Evolutionary conservation across 257 asterid genomes (phyloP).

Genomic region (Mitragyna speciosa): DNA sequence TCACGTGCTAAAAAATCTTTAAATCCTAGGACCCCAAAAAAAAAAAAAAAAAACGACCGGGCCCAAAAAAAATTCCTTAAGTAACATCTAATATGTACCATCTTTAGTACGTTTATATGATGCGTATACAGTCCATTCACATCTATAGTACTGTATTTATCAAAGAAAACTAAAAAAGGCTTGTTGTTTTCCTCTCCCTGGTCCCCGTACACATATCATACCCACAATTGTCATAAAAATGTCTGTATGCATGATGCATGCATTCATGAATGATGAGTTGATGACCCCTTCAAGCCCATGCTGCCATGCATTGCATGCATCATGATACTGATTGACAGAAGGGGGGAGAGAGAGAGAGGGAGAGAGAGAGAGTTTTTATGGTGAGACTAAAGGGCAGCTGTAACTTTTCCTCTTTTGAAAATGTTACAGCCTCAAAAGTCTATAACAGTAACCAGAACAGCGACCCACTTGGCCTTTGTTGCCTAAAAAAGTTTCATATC

Average conservation of each 20-base stretch:
- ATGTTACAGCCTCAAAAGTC: conserved; percentile 7
- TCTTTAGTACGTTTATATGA: no score
- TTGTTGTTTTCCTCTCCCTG: no score
- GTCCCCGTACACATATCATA: neutral
- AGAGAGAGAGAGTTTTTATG: neutral
- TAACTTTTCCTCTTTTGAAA: conserved; percentile 13
- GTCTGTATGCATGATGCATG: neutral
- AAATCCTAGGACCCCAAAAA: no score
- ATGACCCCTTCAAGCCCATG: neutral
- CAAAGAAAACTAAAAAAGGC: no score
- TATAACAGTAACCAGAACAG: neutral
- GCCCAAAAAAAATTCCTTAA: no score
- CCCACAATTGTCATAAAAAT: neutral
- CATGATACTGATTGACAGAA: neutral
- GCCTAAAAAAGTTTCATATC: conserved; percentile 42
- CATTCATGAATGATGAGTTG: neutral
- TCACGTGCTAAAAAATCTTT: no score
- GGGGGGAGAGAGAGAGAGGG: neutral
- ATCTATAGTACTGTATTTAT: no score
- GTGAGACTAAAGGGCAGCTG: neutral
- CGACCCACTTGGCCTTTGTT: conserved; percentile 27
- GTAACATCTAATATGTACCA: no score
- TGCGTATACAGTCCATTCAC: no score
- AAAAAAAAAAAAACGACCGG: no score
- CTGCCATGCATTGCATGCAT: neutral